Evolutionary conservation across 192 early-diverging fungal genomes (phyloP), one percentile per base, ranked within the genome.

Genomic region (Allomyces javanicus): DNA sequence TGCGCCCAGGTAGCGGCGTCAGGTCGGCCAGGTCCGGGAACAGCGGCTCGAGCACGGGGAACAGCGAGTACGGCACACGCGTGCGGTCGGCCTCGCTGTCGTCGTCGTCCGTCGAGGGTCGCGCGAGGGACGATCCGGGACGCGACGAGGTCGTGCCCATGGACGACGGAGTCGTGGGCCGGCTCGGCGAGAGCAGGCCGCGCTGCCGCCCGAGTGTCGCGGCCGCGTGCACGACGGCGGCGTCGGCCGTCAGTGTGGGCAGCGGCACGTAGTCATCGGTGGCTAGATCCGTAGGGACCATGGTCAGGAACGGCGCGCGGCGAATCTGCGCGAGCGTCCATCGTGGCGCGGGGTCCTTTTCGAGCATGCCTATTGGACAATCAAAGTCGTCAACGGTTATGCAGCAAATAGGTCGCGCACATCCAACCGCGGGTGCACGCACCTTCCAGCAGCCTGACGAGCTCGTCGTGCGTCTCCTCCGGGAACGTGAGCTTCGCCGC

Each of bases 401-500:
- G 7, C 9, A 3, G 7, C 9, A 3, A 40, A 40, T 9, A 3
- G 5, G 33, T 40, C 7, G 33, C 33, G 33, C 33, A 9, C 33
- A 40, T 9, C 33, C 3, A 40, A 40, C 7, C 33, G 7, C 1
- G 26, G 26, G 26, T 9, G 9, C 3, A 62, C 64, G 12, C 64
- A 79, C 80, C 78, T 23, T 23, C 22, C 25, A 83, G 45, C 62
- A 83, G 63, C 62, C 72, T 64, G 63, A 71, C 58, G 55, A 76
- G 66, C 61, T 78, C 75, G 10, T 62, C 24, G 12, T 74, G 67
- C 17, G 77, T 63, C 3, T 74, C 75, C 19, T 43, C 61, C 24
- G 80, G 80, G 64, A 77, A 77, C 22, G 75, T 65, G 63, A 74
- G 80, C n/a, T 40, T 61, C 10, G 72, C 78, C 33, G 63, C 68